A percentile compares a stretch with the other conserved stretches of the same genome.
These are phyloP conservation scores for Pseudocercospora fijiensis DNA, from an alignment of 2,329 filamentous ascomycete genomes.

Conservation along the genomic window DNA sequence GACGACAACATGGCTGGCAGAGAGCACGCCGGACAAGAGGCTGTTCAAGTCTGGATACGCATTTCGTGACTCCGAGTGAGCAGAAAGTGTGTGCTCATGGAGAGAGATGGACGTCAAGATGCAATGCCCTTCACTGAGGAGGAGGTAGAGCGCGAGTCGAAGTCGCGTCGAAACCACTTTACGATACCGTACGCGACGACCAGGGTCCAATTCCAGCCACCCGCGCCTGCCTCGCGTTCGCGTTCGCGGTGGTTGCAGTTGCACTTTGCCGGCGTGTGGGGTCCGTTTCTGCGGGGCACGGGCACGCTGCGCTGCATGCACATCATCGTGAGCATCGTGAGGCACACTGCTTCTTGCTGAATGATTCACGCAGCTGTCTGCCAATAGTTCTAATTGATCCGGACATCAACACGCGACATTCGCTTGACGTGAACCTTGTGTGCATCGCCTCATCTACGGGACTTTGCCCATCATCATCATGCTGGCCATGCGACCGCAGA, in stretches of 20 bases:
- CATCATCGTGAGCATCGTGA: background rate
- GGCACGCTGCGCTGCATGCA: background rate
- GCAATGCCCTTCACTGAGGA: background rate
- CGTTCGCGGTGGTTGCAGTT: background rate
- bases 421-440: background rate
- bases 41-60: background rate
- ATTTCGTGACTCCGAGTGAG: background rate
- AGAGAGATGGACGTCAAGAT: background rate
- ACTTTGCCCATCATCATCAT: conserved; percentile 9
- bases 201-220: background rate
- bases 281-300: background rate
- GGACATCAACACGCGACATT: background rate
- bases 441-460: background rate
- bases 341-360: background rate
- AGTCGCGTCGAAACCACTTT: background rate
- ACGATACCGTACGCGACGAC: background rate
- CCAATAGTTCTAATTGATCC: background rate
- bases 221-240: background rate
- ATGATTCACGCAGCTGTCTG: background rate
- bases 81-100: background rate
- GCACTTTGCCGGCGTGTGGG: background rate
- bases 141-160: background rate
- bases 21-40: conserved; percentile 9
- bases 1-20: conserved; percentile 26
- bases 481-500: conserved; percentile 20